Evolutionary conservation across 768 basidiomycete genomes (phyloP).

Genomic region (Cystofilobasidium macerans): DNA sequence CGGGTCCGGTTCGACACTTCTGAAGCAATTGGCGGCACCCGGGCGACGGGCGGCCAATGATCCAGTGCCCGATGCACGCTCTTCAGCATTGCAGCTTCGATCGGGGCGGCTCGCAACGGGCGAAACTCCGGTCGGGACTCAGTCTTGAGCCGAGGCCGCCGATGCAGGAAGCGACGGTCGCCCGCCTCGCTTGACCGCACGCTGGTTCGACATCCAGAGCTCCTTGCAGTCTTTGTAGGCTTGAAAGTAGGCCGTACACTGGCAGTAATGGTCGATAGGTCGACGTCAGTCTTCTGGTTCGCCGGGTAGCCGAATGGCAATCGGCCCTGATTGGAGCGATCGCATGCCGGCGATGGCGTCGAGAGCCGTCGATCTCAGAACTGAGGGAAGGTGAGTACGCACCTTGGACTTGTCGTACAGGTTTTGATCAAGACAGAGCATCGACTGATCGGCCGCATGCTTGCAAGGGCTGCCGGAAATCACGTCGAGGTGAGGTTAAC

Average conservation of each 20-base stretch:
- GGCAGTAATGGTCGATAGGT: neutral
- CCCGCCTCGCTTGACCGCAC: neutral
- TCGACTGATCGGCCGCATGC: conserved; percentile 10
- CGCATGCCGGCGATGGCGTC: neutral
- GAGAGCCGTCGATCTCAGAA: neutral
- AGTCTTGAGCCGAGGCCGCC: too few relatives aligned
- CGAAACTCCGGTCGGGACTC: too few relatives aligned
- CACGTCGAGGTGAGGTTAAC: too few relatives aligned
- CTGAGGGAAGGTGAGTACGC: neutral
- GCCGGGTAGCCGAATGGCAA: too few relatives aligned
- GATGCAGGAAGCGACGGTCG: too few relatives aligned
- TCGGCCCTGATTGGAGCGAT: neutral
- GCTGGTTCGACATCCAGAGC: neutral
- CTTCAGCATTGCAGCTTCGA: too few relatives aligned
- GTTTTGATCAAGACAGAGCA: conserved; percentile 11
- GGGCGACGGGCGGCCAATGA: too few relatives aligned
- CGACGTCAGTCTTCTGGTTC: too few relatives aligned
- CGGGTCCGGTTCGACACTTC: too few relatives aligned
- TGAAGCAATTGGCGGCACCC: too few relatives aligned
- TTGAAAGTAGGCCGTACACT: conserved; percentile 10
- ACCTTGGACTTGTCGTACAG: conserved; percentile 11
- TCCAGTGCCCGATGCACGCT: too few relatives aligned
- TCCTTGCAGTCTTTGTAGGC: conserved; percentile 15
- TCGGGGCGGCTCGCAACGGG: too few relatives aligned
- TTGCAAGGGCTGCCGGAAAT: neutral